phyloP scores from a whole-genome alignment of 352 stramenopile species.

The Thraustochytrium striatum region DNA sequence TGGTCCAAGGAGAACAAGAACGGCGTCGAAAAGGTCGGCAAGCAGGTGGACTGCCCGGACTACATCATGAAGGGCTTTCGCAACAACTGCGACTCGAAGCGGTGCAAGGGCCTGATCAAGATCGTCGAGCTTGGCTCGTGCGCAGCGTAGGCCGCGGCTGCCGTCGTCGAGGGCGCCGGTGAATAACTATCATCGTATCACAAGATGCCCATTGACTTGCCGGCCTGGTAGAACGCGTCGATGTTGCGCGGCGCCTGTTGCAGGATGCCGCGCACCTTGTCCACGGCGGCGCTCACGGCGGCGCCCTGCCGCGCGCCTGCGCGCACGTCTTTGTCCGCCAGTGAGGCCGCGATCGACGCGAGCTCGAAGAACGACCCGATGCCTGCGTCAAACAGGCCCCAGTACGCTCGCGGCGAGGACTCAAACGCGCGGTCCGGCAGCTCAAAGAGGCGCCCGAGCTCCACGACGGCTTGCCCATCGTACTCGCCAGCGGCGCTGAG shows the following conservation, averaged over 20 bases:
- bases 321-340: background rate
- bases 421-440: background rate
- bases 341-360: background rate
- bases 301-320: background rate
- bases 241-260: conserved; percentile 8
- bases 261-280: conserved; percentile 19
- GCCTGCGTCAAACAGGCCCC: conserved; percentile 30
- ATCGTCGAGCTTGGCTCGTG: conserved; percentile 24
- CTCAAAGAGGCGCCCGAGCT: conserved; percentile 2
- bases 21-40: conserved; percentile 44
- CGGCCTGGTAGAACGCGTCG: conserved; percentile 29
- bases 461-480: background rate
- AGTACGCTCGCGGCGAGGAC: background rate
- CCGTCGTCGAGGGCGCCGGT: background rate
- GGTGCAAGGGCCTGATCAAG: conserved; percentile 12
- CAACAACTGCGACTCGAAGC: conserved; percentile 46
- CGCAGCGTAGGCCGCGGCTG: background rate
- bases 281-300: background rate
- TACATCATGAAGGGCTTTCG: conserved; percentile 49
- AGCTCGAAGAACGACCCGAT: conserved; percentile 21
- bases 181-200: background rate
- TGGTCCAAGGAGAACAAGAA: conserved; percentile 36
- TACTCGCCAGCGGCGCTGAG: background rate
- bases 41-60: conserved; percentile 46
- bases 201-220: background rate